Conservation (phyloP, 1,139 yeast species). For the Candida neerlandica region DNA sequence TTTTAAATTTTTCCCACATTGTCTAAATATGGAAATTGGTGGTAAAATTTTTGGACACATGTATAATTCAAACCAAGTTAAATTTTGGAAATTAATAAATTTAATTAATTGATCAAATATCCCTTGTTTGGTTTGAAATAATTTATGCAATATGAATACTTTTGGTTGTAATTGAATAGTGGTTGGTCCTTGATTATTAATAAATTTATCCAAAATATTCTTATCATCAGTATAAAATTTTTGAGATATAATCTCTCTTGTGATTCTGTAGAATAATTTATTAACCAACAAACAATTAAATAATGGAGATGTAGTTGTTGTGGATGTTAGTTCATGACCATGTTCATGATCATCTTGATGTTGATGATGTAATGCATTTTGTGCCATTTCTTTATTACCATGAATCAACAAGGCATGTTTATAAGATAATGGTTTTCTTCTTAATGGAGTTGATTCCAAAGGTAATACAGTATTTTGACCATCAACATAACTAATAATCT, state of each 20-base stretch:
- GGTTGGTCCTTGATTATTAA: constrained; percentile 14
- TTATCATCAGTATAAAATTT: constrained; percentile 58
- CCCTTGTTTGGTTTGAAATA: constrained; percentile 34
- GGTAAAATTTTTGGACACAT: constrained; percentile 79
- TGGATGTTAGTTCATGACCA: not conserved
- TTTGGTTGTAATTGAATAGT: constrained; percentile 27
- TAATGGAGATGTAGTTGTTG: constrained; percentile 26
- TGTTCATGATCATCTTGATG: constrained; percentile 6
- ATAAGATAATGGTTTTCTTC: constrained; percentile 69
- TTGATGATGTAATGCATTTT: constrained; percentile 46
- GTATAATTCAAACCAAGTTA: constrained; percentile 76
- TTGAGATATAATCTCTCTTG: constrained; percentile 56
- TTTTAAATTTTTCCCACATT: constrained; percentile 40
- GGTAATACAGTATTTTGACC: constrained; percentile 52
- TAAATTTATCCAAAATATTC: constrained; percentile 36
- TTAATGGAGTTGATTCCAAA: constrained; percentile 55
- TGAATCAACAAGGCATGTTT: constrained; percentile 53
- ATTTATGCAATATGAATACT: constrained; percentile 38
- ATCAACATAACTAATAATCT: constrained; percentile 64
- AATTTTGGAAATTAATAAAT: constrained; percentile 44
- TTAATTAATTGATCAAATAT: constrained; percentile 25
- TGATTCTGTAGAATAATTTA: constrained; percentile 60
- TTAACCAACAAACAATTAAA: constrained; percentile 69
- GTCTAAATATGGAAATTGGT: constrained; percentile 44
- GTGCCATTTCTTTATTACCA: constrained; percentile 56